These are phyloP conservation scores for Pistacia atlantica DNA, from an alignment of 345 rosid species.

Conservation along the genomic window DNA sequence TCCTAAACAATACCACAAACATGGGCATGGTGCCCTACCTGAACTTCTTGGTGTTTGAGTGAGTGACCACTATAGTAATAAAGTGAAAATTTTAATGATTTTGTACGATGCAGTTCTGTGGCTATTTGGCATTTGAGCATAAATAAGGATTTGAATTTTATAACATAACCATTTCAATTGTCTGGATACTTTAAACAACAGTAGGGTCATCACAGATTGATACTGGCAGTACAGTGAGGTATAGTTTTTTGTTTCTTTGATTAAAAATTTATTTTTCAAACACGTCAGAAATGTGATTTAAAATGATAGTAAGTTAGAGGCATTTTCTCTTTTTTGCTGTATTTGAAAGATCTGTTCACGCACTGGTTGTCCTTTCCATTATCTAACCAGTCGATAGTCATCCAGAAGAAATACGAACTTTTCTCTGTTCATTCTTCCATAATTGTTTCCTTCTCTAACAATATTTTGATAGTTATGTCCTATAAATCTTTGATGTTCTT, in stretches of 20 bases:
- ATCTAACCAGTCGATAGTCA: neutral
- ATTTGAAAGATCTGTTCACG: neutral
- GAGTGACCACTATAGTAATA: neutral
- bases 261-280: neutral
- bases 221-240: neutral
- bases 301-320: neutral
- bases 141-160: neutral
- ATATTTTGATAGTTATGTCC: neutral
- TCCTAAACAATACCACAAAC: neutral
- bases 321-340: neutral
- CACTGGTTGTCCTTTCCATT: neutral
- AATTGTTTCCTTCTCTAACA: neutral
- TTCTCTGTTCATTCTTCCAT: neutral
- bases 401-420: neutral
- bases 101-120: neutral
- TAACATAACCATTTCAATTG: neutral
- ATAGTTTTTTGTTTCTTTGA: neutral
- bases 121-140: neutral
- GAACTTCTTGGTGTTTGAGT: neutral
- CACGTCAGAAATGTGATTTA: neutral
- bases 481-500: neutral
- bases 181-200: neutral
- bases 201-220: neutral
- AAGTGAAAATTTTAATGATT: neutral
- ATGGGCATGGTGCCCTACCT: neutral